Base-by-base conservation (phyloP, 2,329 filamentous ascomycete genomes). In the Xylariaceae sp. region DNA sequence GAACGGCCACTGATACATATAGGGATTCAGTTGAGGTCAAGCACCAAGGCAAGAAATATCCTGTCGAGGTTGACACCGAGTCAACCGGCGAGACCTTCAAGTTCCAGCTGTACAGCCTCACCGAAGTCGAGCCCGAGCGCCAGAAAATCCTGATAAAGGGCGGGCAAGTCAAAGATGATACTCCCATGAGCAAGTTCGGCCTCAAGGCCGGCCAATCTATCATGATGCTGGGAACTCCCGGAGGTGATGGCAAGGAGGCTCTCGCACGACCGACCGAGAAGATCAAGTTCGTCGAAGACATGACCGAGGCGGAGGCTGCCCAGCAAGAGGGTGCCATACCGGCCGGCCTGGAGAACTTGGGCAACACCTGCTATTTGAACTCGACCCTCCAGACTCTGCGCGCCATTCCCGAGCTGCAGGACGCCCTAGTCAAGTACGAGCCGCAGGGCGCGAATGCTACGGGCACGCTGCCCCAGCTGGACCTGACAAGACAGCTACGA, bases 301-400 rank as follows among this genome's bases (percentile, higher is more conserved):
- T 98, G 90, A 93, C 86, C 17, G 89, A 94, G 57, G 89, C 88
- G 19, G 90, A 96, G 60, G 77, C 80, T 33, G 90, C 92, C 15
- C 79, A 80, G 58, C 76, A 83, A 55, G 82, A 81, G 39, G 88
- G 86, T 38, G 89, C 89, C 30, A 90, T 75, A 29, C 92, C 93
- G 2, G 83, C 89, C 36, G 92, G 92, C 29, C 67, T 98, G 41
- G 75, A 83, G 57, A 98, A 98, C 55, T 68, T 95, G 40, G 92
- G 93, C 49, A 98, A 98, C 61, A 98, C 93, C 4, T 98, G 92
- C 67, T 98, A 98, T 58, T 79, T 96, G 53, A 98, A 98, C 69
- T 92, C 92, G 31, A 94, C 90, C 0, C 70, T 98, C n/a, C 93
- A 98, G 60, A 83, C 87, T 4, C 67, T 98, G 45, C 80, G 85